Conservation (phyloP, 1,284 basidiomycete genomes). For the Marasmius fiardii region DNA sequence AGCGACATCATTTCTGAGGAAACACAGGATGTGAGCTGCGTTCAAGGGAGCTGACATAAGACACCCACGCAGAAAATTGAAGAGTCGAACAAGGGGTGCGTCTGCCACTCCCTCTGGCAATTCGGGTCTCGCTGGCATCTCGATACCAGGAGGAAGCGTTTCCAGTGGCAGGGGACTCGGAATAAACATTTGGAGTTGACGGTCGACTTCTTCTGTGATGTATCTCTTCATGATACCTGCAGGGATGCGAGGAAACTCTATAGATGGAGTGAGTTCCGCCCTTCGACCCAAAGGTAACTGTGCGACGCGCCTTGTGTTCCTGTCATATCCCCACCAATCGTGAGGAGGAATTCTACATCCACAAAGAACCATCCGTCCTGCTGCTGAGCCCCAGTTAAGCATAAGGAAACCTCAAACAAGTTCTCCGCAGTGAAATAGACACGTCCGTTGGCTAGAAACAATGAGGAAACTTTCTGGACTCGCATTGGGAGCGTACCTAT, state of each 20-base stretch:
- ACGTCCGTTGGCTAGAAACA: constrained; percentile 61
- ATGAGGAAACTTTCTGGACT: background rate
- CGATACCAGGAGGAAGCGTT: constrained; percentile 37
- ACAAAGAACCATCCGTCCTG: constrained; percentile 83
- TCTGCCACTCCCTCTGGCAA: constrained; percentile 62
- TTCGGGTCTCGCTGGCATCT: constrained; percentile 47
- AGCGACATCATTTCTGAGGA: constrained; percentile 76
- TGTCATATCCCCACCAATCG: constrained; percentile 68
- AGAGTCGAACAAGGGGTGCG: constrained; percentile 74
- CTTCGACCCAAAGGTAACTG: background rate
- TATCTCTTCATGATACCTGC: constrained; percentile 61
- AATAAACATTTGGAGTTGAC: constrained; percentile 59
- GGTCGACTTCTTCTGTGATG: constrained; percentile 70
- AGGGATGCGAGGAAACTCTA: constrained; percentile 71
- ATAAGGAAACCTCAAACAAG: constrained; percentile 76
- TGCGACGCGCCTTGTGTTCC: constrained; percentile 56
- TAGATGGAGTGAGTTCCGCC: background rate
- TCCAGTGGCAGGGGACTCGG: constrained; percentile 38
- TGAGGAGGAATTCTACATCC: constrained; percentile 72
- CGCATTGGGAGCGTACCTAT: constrained; percentile 47
- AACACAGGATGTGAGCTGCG: background rate
- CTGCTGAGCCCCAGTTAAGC: constrained; percentile 61
- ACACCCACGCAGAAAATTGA: constrained; percentile 77
- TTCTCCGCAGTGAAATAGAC: constrained; percentile 71
- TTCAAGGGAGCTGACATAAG: background rate